Evolutionary conservation across 2,329 filamentous ascomycete genomes (phyloP).

Genomic region (Scytalidium sp.): DNA sequence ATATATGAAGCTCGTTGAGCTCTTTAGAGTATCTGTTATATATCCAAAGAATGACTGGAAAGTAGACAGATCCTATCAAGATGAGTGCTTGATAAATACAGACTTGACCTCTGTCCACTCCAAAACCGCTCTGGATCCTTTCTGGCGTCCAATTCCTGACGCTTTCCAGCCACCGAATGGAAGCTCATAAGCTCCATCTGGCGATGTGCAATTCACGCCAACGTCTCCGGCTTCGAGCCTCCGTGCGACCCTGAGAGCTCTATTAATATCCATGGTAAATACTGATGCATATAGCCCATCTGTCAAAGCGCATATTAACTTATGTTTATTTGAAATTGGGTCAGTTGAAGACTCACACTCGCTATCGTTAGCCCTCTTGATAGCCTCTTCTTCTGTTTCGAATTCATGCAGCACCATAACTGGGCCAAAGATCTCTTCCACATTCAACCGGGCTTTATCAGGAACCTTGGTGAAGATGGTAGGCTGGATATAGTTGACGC

Average conservation of each 20-base stretch:
- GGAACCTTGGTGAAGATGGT: constrained; percentile 10
- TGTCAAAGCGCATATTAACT: too few relatives aligned
- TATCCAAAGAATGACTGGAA: too few relatives aligned
- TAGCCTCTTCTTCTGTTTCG: constrained; percentile 50
- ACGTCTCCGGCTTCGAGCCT: constrained; percentile 46
- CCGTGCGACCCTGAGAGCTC: constrained; percentile 41
- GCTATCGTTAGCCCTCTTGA: constrained; percentile 60
- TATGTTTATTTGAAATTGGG: too few relatives aligned
- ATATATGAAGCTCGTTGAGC: too few relatives aligned
- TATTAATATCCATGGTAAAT: constrained; percentile 53
- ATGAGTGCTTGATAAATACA: too few relatives aligned
- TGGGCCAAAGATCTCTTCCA: constrained; percentile 60
- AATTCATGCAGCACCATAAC: constrained; percentile 52
- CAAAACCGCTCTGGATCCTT: background rate
- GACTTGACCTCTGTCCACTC: too few relatives aligned
- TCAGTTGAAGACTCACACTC: too few relatives aligned
- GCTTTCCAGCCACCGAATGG: constrained; percentile 11
- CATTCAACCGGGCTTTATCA: constrained; percentile 5
- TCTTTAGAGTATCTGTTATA: too few relatives aligned
- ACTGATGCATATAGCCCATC: constrained; percentile 56
- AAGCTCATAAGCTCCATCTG: constrained; percentile 3
- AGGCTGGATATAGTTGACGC: constrained; percentile 10
- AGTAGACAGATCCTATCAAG: too few relatives aligned
- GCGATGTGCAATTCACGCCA: constrained; percentile 24
- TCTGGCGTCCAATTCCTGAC: constrained; percentile 6